Percentiles rank a stretch among this genome's conserved stretches.
phyloP scores from a whole-genome alignment of 495 filamentous ascomycete species.

The Neurospora discreta region DNA sequence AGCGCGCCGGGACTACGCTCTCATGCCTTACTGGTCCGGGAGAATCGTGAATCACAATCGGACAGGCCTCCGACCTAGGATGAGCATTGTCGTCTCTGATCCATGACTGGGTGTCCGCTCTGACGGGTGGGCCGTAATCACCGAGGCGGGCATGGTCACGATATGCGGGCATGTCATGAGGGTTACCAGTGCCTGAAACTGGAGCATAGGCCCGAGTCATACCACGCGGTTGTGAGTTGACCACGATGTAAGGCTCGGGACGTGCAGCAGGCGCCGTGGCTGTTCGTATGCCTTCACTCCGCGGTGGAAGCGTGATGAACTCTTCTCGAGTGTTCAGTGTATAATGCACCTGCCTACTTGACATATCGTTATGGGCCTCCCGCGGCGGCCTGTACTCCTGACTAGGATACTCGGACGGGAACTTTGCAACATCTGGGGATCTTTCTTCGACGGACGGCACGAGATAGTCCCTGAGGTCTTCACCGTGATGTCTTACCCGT shows the following conservation, averaged over 20 bases:
- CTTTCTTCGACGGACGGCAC: slow-evolving; percentile 31
- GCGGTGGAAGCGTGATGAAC: slow-evolving; percentile 17
- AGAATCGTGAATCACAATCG: slow-evolving; percentile 16
- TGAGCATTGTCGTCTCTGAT: slow-evolving; percentile 9
- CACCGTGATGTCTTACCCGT: slow-evolving; percentile 8
- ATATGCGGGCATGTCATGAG: not conserved
- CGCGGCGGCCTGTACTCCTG: not conserved
- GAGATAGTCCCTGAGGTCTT: slow-evolving; percentile 28
- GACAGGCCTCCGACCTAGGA: slow-evolving; percentile 16
- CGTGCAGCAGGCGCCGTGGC: not conserved
- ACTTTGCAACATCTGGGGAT: slow-evolving; percentile 14
- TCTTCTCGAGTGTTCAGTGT: slow-evolving; percentile 5
- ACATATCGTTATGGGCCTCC: not conserved
- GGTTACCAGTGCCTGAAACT: not conserved
- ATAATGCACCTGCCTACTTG: not conserved
- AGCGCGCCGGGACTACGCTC: not conserved
- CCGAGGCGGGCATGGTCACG: not conserved
- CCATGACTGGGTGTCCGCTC: slow-evolving; percentile 11
- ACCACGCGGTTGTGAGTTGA: slow-evolving; percentile 1
- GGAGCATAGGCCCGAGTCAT: not conserved
- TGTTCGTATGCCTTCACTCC: slow-evolving; percentile 5
- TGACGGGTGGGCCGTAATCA: slow-evolving; percentile 3
- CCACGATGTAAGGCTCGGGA: not conserved
- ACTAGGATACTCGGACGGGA: slow-evolving; percentile 1
- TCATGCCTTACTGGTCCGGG: not conserved